Evolutionary conservation across 345 rosid genomes (phyloP), one percentile per base, ranked within the genome.

Genomic region (Eutrema heterophyllum): DNA sequence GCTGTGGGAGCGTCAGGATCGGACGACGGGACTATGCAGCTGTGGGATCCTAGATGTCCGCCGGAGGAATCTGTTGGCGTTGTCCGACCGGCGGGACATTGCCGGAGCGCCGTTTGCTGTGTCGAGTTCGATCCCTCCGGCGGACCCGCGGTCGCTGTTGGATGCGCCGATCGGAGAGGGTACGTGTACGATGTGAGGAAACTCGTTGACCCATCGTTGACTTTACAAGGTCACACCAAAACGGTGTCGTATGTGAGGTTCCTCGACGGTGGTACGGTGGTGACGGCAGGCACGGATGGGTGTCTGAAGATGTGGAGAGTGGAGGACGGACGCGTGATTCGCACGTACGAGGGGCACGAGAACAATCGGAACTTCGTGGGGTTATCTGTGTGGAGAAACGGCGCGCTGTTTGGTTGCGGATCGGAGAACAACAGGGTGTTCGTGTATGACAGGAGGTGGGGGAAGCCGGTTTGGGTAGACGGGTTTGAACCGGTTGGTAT

Each of bases 1-100:
- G 41, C 55, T 0, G 18, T 91, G 7, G 94, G 98, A 0, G 98
- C 92, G 1, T 93, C 98, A 6, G 96, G 91, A 59, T 91, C 97
- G 4, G 98, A 91, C 33, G 98, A 91, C 62, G 98, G 98, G 45
- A 87, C 96, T 18, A 77, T 87, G 83, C 98, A 93, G 52, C 77
- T 90, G 48, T 93, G 98, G 98, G 98, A 93, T 77, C 77, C 92
- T 13, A 85, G 98, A 1, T 81, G 85, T 69, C 66, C 58, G 35
- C 74, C 67, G 58, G 92, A 89, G 27, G 73, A 68, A 35, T 79
- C 84, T 38, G 73, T 89, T 56, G 85, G 84, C 1, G 54, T 57
- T 4, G 81, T 81, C 33, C 78, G 82, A 36, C 94, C 98, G 26
- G 76, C 87, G 39, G 71, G 8, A 45, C 38, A 71, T 4, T 69